phyloP scores from a whole-genome alignment of 2,329 filamentous ascomycete species.

The Podosphaera xanthii region DNA sequence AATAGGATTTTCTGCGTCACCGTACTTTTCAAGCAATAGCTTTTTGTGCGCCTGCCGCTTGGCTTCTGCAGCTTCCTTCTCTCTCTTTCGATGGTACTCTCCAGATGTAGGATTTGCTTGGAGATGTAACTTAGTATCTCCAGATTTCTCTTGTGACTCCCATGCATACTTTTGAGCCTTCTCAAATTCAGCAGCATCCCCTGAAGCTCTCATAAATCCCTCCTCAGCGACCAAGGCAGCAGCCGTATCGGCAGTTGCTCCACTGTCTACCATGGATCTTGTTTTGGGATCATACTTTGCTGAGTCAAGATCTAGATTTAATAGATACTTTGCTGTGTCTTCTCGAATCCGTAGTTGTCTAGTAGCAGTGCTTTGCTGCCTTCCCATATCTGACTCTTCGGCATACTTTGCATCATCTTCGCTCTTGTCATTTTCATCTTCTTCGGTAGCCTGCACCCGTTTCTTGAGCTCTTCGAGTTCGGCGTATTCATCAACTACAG shows the following conservation, averaged over 20 bases:
- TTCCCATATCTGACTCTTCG: slow-evolving; percentile 90
- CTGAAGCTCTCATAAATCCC: slow-evolving; percentile 69
- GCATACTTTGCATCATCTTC: slow-evolving; percentile 57
- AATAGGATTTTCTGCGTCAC: slow-evolving; percentile 35
- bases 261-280: slow-evolving; percentile 67
- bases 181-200: slow-evolving; percentile 84
- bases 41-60: slow-evolving; percentile 46
- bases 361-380: slow-evolving; percentile 75
- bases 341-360: slow-evolving; percentile 79
- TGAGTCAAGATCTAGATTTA: slow-evolving; percentile 87
- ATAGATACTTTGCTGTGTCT: slow-evolving; percentile 88
- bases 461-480: slow-evolving; percentile 55
- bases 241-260: slow-evolving; percentile 57
- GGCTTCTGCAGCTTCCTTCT: slow-evolving; percentile 46
- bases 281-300: slow-evolving; percentile 97
- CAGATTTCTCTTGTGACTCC: slow-evolving; percentile 73
- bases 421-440: slow-evolving; percentile 26
- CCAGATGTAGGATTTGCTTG: slow-evolving; percentile 94
- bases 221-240: slow-evolving; percentile 76
- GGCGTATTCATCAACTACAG: slow-evolving; percentile 76
- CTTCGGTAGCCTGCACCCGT: slow-evolving; percentile 24
- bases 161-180: slow-evolving; percentile 75
- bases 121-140: slow-evolving; percentile 61
- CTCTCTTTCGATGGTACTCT: slow-evolving; percentile 61
- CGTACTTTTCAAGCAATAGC: slow-evolving; percentile 61